These are phyloP conservation scores for Neofusicoccum sp. DNA, from an alignment of 2,329 filamentous ascomycete genomes.

Conservation along the genomic window DNA sequence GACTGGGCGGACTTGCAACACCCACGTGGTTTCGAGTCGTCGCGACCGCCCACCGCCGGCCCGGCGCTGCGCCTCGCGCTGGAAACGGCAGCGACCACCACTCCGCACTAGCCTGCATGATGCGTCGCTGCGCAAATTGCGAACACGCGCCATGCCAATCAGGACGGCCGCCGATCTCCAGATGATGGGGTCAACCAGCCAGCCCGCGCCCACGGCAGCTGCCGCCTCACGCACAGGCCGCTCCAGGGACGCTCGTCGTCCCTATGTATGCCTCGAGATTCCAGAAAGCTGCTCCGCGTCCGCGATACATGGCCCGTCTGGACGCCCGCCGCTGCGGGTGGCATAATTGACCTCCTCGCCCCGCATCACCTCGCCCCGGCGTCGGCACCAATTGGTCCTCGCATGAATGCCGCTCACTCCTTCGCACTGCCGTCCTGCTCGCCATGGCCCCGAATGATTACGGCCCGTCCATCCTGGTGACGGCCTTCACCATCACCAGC, in stretches of 20 bases:
- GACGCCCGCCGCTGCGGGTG: not conserved
- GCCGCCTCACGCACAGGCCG: not conserved
- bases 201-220: slow-evolving; percentile 2
- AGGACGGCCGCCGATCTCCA: slow-evolving; percentile 2
- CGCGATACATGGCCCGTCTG: slow-evolving; percentile 8
- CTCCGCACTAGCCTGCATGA: slow-evolving; percentile 5
- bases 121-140: slow-evolving; percentile 8
- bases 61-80: not conserved
- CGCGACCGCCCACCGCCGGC: not conserved
- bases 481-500: slow-evolving; percentile 7
- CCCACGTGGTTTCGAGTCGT: not conserved
- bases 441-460: slow-evolving; percentile 5
- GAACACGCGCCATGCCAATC: slow-evolving; percentile 6
- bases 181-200: slow-evolving; percentile 6
- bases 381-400: not conserved
- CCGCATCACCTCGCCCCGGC: not conserved
- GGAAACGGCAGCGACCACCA: slow-evolving; percentile 4
- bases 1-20: not conserved
- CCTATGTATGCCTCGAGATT: slow-evolving; percentile 7
- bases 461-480: not conserved
- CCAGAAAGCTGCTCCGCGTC: not conserved
- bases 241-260: not conserved
- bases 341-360: slow-evolving; percentile 1
- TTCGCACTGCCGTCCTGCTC: not conserved
- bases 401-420: not conserved